Evolutionary conservation across 106 monocot genomes (phyloP), one percentile per base, ranked within the genome.

Genomic region (Phalaenopsis equestris): DNA sequence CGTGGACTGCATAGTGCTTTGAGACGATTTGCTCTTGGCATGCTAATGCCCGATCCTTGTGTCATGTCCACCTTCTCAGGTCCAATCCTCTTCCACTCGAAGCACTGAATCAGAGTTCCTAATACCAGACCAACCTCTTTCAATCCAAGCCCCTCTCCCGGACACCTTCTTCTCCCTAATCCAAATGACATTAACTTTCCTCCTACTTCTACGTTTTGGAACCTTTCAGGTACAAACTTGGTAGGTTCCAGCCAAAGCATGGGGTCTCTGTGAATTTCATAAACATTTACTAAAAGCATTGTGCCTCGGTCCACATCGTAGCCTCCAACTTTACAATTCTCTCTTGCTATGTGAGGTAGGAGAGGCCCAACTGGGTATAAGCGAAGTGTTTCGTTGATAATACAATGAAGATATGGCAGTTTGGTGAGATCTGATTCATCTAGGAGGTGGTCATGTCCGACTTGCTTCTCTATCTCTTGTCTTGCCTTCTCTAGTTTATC

Each of bases 221-320:
- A 83, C 42, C 79, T 83, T 43, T 83, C 83, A 1, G 83, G 78
- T 56, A 55, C 3, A 30, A 79, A 83, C 42, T 83, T 42, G 0
- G 4, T 11, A 4, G 79, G 56, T 8, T 79, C 61, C 11, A 11
- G 42, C 74, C 79, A 83, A 1, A 47, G 17, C 45, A 45, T 23
- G 2, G 72, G 56, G 24, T 79, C 79, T 15, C 83, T 79, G 1
- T 83, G 83, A 3, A 83, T 83, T 15, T 46, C 49, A 36, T 79
- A 79, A 7, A 58, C 79, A 61, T 79, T 83, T 9, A 83, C 83
- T 8, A 83, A 23, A 8, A 83, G 73, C 72, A 79, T 83, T 2
- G 83, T 83, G 4, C 79, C 74, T 3, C 8, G 8, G 12, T 73
- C 58, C 3, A 83, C 19, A 30, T 39, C 23, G 79, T 74, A 83